These are phyloP conservation scores for Ilyonectria sp. DNA, from an alignment of 2,329 filamentous ascomycete species.

Conservation along the genomic window DNA sequence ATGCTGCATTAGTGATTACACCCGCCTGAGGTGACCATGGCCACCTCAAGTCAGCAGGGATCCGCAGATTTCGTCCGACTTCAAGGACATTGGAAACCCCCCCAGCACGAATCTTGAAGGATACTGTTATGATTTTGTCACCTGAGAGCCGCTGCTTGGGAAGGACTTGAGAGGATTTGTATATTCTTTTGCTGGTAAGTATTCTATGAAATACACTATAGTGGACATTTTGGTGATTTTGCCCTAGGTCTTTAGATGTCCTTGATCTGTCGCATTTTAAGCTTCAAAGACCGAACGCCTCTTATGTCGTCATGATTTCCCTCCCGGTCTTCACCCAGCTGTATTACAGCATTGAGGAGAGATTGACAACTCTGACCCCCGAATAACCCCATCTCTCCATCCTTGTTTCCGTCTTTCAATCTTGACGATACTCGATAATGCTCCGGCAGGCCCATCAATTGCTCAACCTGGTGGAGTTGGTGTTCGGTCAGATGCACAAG, in stretches of 20 bases:
- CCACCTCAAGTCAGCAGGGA: too few relatives aligned
- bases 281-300: conserved; percentile 18
- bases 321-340: conserved; percentile 24
- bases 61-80: too few relatives aligned
- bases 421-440: conserved; percentile 24
- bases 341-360: conserved; percentile 15
- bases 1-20: too few relatives aligned
- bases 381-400: conserved; percentile 21
- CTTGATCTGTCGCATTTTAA: conserved; percentile 26
- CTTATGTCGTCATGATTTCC: conserved; percentile 26
- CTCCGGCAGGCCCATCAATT: conserved; percentile 16
- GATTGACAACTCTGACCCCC: conserved; percentile 14
- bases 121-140: too few relatives aligned
- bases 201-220: too few relatives aligned
- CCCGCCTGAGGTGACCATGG: too few relatives aligned
- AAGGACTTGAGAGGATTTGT: too few relatives aligned
- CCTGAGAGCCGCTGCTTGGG: too few relatives aligned
- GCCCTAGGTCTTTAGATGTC: conserved; percentile 26
- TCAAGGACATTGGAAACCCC: too few relatives aligned
- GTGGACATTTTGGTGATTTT: too few relatives aligned
- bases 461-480: conserved; percentile 24
- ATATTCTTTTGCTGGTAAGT: too few relatives aligned
- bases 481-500: conserved; percentile 25
- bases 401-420: conserved; percentile 17
- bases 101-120: too few relatives aligned